Percentiles rank a stretch among this genome's conserved stretches.
phyloP scores from a whole-genome alignment of 805 yeast genomes.

The Millerozyma acaciae region DNA sequence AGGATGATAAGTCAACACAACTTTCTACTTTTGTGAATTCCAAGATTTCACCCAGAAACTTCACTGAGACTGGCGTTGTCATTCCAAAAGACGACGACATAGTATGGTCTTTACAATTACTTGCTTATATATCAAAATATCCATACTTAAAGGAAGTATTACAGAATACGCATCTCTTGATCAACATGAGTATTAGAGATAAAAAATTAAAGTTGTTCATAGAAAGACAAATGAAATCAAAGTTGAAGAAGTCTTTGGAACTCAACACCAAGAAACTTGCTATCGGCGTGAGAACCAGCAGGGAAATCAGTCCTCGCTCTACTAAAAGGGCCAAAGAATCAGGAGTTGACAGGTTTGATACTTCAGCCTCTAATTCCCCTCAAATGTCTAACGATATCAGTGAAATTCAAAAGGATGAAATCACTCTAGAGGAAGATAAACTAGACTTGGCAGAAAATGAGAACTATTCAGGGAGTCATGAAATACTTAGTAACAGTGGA shows the following conservation, averaged over 20 bases:
- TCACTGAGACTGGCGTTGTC: constrained; percentile 61
- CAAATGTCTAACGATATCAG: constrained; percentile 33
- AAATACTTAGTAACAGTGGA: constrained; percentile 9
- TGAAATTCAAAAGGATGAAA: constrained; percentile 26
- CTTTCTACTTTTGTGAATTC: constrained; percentile 18
- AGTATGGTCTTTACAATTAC: constrained; percentile 84
- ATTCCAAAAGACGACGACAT: constrained; percentile 92
- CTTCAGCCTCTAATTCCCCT: constrained; percentile 38
- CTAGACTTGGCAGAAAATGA: constrained; percentile 27
- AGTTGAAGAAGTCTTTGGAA: constrained; percentile 26
- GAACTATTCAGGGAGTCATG: constrained; percentile 23
- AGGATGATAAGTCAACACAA: constrained; percentile 27
- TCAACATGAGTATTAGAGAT: constrained; percentile 51
- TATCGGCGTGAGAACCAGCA: neutral
- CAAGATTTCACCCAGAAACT: constrained; percentile 33
- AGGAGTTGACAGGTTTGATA: constrained; percentile 20
- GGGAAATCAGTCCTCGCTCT: constrained; percentile 30
- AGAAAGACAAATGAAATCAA: constrained; percentile 32
- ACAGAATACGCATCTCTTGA: constrained; percentile 72
- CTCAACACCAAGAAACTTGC: constrained; percentile 23
- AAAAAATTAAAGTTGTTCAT: constrained; percentile 34
- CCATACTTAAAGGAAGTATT: constrained; percentile 70
- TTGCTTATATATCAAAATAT: constrained; percentile 92
- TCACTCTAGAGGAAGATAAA: constrained; percentile 32
- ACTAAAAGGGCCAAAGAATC: constrained; percentile 18